Evolutionary conservation across 2,329 filamentous ascomycete genomes (phyloP), one percentile per base, ranked within the genome.

Genomic region (Aspergillus eucalypticola): DNA sequence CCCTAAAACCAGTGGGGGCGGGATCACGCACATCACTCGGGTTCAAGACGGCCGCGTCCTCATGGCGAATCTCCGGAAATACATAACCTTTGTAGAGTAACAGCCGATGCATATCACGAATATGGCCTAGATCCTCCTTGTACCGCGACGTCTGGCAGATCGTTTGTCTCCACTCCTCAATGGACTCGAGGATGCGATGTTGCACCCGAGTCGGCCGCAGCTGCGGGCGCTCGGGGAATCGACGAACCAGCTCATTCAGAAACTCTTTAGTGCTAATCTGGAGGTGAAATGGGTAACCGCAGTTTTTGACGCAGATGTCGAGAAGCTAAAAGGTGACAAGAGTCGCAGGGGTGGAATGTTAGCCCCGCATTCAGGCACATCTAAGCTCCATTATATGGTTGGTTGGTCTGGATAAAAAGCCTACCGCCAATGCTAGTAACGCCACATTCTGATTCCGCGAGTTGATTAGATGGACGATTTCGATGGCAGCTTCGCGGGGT

Each of bases 221-320:
- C 1, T 94, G 92, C 49, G 95, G 95, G 23, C 94, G 86, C 79
- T 99, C 95, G 51, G 95, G 95, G 72, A 99, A 99, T 66, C 95
- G 87, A 67, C 95, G 88, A 63, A 99, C 95, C 61, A 99, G 88
- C 81, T 99, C 95, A 79, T 99, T 99, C 70, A 99, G 87, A 71
- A 99, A 99, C 73, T 99, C 95, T 77, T 99, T 99, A 67, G 95
- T 98, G 77, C 91, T 93, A 74, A 99, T 97, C 78, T 99, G 95
- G 60, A 99, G 87, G 74, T 99, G 95, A 78, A 99, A 99, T 1
- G 95, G 93, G 75, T 99, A 99, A 70, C 95, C 95, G 84, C 95
- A 99, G 81, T 99, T 99, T 83, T 99, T 99, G 78, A 98, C 95
- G 78, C 95, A 98, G 65, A 98, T 98, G 76, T 99, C 95, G 74